Base-by-base conservation (phyloP, 257 asterid species). In the Anisodus tanguticus region DNA sequence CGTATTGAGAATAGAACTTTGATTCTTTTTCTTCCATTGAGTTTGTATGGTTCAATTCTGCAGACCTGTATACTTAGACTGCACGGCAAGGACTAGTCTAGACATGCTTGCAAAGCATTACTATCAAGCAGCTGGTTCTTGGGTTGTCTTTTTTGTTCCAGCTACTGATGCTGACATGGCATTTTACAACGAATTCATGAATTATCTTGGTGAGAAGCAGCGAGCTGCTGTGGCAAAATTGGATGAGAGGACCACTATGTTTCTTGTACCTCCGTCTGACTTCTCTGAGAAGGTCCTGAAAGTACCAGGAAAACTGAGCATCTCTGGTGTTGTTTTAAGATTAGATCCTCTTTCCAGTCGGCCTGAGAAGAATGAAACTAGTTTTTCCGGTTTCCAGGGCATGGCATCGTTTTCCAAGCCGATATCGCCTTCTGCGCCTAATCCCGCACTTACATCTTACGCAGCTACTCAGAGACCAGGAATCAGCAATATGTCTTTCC, bases 251-350 rank as follows among this genome's bases (percentile, higher is more conserved):
- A 92, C 87, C 80, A 93, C 99, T 77, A 89, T 95, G 86, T 95
- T 95, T 88, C 99, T 95, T 12, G 97, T 95, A 16, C 98, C 99
- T 85, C 99, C 99, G 80, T 95, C 99, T 31, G 98, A 95, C 31
- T 94, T 95, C 91, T 94, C 98, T 4, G 97, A 95, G 59, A 91
- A 92, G 87, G 94, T 95, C 35, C 91, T 95, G 4, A 95, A 95
- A 90, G 99, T 95, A 55, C 98, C 97, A 1, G 98, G 98, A 45
- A 88, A 92, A 83, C 86, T 93, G 67, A 94, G 99, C 94, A 92
- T 95, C 77, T 93, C 98, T 12, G 99, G 99, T 79, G 97, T 95
- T 83, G 88, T 94, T 74, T 80, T 93, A 68, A 92, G 94, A 85
- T 83, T 91, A 74, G 99, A 95, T 39, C 90, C 91, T 83, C 35